Percentiles rank a stretch among this genome's conserved stretches.
Evolutionary conservation across 495 filamentous ascomycete species (phyloP).

Genomic region (Aspergillus coremiiformis): DNA sequence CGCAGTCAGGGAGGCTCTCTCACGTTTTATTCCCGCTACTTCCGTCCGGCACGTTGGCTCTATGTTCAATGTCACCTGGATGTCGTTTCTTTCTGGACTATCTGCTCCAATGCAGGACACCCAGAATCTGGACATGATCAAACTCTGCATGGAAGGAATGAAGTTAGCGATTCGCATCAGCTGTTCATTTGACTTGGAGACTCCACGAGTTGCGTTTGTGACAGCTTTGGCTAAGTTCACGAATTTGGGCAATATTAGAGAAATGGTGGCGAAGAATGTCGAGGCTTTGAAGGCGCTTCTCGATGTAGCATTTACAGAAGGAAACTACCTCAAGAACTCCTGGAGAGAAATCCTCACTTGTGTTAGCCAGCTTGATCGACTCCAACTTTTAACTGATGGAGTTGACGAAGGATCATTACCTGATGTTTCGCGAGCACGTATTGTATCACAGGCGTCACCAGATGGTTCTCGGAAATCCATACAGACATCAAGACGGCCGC

Average conservation of each 20-base stretch:
- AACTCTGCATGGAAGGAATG: constrained; percentile 88
- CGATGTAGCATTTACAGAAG: constrained; percentile 86
- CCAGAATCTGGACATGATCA: constrained; percentile 83
- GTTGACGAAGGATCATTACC: constrained; percentile 89
- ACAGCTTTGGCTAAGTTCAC: constrained; percentile 88
- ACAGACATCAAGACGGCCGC: constrained; percentile 54
- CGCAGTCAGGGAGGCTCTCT: constrained; percentile 56
- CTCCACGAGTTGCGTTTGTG: constrained; percentile 87
- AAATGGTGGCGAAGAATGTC: constrained; percentile 94
- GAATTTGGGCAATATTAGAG: constrained; percentile 87
- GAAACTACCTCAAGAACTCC: constrained; percentile 77
- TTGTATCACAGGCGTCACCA: constrained; percentile 47
- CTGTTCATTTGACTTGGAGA: constrained; percentile 87
- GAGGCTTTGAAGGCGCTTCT: constrained; percentile 86
- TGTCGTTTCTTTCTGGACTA: constrained; percentile 92
- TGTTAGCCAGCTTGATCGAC: constrained; percentile 89
- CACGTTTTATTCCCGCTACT: constrained; percentile 82
- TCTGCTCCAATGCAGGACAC: constrained; percentile 88
- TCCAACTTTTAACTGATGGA: constrained; percentile 89
- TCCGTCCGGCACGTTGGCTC: constrained; percentile 92
- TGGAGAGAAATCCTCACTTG: constrained; percentile 96
- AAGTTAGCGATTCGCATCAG: constrained; percentile 87
- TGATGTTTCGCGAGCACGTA: constrained; percentile 80
- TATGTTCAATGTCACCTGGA: constrained; percentile 99
- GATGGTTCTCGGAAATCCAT: constrained; percentile 56